Evolutionary conservation across 1,284 basidiomycete genomes (phyloP).

Genomic region (Albatrellus sp.): DNA sequence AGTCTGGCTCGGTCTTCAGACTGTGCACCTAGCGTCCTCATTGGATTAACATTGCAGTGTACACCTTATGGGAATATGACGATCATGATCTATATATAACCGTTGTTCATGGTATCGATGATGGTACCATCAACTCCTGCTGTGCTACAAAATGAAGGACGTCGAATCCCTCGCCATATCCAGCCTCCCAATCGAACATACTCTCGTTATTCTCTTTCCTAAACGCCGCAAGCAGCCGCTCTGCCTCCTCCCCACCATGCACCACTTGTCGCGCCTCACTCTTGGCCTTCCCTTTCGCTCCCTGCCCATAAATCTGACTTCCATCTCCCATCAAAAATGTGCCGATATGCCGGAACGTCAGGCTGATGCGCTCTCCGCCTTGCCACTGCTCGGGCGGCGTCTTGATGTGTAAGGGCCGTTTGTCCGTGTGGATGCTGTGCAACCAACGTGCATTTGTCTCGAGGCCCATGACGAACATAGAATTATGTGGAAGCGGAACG

Average conservation of each 20-base stretch:
- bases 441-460: slow-evolving; percentile 59
- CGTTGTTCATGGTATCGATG: too few species aligned
- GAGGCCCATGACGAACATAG: slow-evolving; percentile 64
- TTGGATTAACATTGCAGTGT: too few species aligned
- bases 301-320: slow-evolving; percentile 52
- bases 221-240: slow-evolving; percentile 43
- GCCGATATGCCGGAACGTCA: slow-evolving; percentile 66
- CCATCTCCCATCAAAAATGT: slow-evolving; percentile 48
- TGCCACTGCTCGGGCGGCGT: slow-evolving; percentile 36
- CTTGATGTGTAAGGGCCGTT: slow-evolving; percentile 41
- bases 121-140: neutral
- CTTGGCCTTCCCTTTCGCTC: slow-evolving; percentile 45
- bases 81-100: too few species aligned
- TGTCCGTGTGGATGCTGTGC: slow-evolving; percentile 61
- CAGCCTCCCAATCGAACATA: slow-evolving; percentile 52
- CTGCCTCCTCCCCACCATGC: slow-evolving; percentile 36
- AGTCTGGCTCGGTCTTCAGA: too few species aligned
- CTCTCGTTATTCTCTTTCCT: slow-evolving; percentile 58
- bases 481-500: slow-evolving; percentile 63
- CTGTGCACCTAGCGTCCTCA: too few species aligned
- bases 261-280: slow-evolving; percentile 38
- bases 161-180: slow-evolving; percentile 54
- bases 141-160: slow-evolving; percentile 51
- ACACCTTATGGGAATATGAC: too few species aligned
- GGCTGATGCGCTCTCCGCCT: slow-evolving; percentile 55